Conservation (phyloP, 495 filamentous ascomycete genomes). For the Trichoderma parareesei region DNA sequence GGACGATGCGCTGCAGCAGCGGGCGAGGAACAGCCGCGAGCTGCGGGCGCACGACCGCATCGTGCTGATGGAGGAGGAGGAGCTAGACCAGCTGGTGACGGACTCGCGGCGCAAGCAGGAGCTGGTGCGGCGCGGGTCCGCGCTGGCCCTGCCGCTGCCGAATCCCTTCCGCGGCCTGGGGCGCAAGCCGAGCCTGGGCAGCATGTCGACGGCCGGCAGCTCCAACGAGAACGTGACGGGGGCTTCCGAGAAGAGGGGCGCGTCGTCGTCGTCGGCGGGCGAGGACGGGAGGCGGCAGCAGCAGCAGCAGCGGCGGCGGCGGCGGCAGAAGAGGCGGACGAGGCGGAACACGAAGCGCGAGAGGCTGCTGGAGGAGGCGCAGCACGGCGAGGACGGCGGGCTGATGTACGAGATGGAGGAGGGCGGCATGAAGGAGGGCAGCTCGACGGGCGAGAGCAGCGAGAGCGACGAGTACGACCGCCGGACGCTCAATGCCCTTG, state of each 20-base stretch:
- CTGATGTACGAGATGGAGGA: conserved; percentile 89
- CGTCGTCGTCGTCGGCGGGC: neutral
- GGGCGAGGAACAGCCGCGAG: conserved; percentile 61
- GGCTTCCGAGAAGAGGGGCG: conserved; percentile 43
- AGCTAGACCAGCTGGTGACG: conserved; percentile 68
- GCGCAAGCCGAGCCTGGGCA: conserved; percentile 25
- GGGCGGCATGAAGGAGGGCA: conserved; percentile 61
- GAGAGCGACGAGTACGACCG: conserved; percentile 49
- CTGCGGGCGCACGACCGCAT: conserved; percentile 61
- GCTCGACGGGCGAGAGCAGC: conserved; percentile 44
- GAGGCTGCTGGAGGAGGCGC: conserved; percentile 38
- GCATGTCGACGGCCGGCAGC: conserved; percentile 19
- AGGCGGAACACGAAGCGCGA: conserved; percentile 41
- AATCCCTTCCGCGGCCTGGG: conserved; percentile 31
- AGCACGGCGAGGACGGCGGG: conserved; percentile 58
- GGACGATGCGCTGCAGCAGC: conserved; percentile 58
- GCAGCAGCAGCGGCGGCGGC: too few species aligned
- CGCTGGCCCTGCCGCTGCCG: conserved; percentile 29
- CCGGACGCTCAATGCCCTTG: conserved; percentile 33
- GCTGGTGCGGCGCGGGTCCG: conserved; percentile 40
- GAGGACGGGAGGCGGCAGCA: neutral
- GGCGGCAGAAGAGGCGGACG: conserved; percentile 21
- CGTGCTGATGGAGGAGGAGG: conserved; percentile 83
- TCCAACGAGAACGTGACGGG: conserved; percentile 23
- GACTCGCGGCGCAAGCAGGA: conserved; percentile 39